phyloP scores from a whole-genome alignment of 257 asterid genomes.

The Lycium barbarum region DNA sequence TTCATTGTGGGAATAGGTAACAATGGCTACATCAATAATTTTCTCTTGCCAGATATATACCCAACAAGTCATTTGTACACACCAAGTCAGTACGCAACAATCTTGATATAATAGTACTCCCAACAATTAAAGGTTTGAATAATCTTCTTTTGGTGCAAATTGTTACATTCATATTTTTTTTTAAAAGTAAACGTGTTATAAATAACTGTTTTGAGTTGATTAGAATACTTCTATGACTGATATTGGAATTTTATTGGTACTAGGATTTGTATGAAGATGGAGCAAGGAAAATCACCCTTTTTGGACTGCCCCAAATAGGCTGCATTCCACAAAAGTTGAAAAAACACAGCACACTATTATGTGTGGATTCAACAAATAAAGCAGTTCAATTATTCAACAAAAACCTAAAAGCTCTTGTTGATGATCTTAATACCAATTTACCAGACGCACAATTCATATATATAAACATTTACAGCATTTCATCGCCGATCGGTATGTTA shows the following conservation, averaged over 20 bases:
- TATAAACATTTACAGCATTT: conserved; percentile 53
- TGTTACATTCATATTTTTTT: no score
- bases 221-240: neutral
- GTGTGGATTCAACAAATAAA: conserved; percentile 49
- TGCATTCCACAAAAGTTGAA: conserved; percentile 45
- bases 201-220: no score
- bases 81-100: conserved; percentile 47
- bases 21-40: conserved; percentile 68
- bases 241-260: neutral
- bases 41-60: conserved; percentile 38
- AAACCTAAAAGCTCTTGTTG: conserved; percentile 44
- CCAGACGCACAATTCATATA: conserved; percentile 48
- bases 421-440: conserved; percentile 41
- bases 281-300: conserved; percentile 60
- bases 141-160: neutral
- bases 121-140: conserved; percentile 33
- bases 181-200: no score
- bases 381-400: conserved; percentile 43
- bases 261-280: conserved; percentile 52
- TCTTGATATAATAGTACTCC: conserved; percentile 38
- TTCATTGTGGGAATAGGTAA: conserved; percentile 61
- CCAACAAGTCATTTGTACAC: conserved; percentile 33
- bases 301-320: conserved; percentile 56
- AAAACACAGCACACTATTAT: conserved; percentile 37
- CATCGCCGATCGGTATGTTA: conserved; percentile 41